Evolutionary conservation across 2,329 filamentous ascomycete genomes (phyloP), one percentile per base, ranked within the genome.

Genomic region (Aureobasidium zeae): DNA sequence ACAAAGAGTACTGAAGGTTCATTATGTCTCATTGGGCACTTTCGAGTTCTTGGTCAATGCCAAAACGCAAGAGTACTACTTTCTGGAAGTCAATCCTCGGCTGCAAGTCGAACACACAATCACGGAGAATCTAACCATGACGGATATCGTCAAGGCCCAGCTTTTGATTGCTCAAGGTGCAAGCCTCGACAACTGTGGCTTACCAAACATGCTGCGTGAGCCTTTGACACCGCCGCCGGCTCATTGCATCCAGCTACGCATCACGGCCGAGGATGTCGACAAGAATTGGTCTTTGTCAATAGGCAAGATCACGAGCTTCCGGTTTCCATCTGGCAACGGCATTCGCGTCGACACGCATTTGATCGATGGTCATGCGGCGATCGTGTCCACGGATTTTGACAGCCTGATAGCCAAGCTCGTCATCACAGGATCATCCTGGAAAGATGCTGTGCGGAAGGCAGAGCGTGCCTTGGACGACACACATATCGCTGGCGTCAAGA

Each of bases 51-150:
- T 82, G 0, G 66, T 78, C 10, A 73, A 72, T 45, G 67, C 70
- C 9, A 47, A 57, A 0, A 67, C 59, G 0, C 55, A 56, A 1
- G 67, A 73, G 17, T 75, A 71, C 55, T 79, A 70, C 57, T 79
- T 79, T 51, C 57, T 79, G 5, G 76, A 79, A 52, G 67, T 78
- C 49, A 79, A 79, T 44, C 75, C 76, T 0, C 64, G 76, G 2
- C 56, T 79, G 2, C 75, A 79, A 53, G 76, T 79, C 28, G 76
- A 79, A 50, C 76, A 79, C 52, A 78, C 76, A 1, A 70, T 79
- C 42, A 77, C 74, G 0, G 76, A 79, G 50, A 65, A 63, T 3
- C 70, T 81, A 6, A 68, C 68, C 5, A 63, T 61, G 1, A 58
- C 70, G 6, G 75, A 79, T 47, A 63, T 79, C 3, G 74, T 79